phyloP scores from a whole-genome alignment of 2,329 filamentous ascomycete genomes.

The Penicillium sp. region DNA sequence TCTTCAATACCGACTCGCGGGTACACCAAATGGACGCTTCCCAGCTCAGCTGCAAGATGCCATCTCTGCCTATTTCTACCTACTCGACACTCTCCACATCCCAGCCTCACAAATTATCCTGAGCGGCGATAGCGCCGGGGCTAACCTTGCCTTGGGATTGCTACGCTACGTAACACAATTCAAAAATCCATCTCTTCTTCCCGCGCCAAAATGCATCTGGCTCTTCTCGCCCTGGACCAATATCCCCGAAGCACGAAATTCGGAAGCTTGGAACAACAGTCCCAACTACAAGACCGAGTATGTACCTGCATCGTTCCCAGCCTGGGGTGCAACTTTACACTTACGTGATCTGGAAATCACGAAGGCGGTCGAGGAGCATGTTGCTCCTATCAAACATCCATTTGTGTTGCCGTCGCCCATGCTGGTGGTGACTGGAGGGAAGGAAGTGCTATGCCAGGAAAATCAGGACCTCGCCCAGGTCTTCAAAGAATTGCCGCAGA shows the following conservation, averaged over 20 bases:
- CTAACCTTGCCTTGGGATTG: slow-evolving; percentile 30
- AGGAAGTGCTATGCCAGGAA: slow-evolving; percentile 15
- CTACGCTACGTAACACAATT: slow-evolving; percentile 31
- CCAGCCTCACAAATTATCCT: slow-evolving; percentile 31
- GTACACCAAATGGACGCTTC: slow-evolving; percentile 27
- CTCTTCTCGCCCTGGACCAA: slow-evolving; percentile 26
- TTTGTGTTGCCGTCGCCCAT: slow-evolving; percentile 29
- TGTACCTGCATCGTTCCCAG: slow-evolving; percentile 6
- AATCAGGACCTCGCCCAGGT: slow-evolving; percentile 17
- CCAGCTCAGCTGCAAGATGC: slow-evolving; percentile 36
- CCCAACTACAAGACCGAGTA: slow-evolving; percentile 7
- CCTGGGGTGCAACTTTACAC: neutral
- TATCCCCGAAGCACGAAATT: neutral
- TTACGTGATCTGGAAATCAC: slow-evolving; percentile 6
- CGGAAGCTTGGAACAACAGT: neutral
- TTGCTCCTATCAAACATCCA: slow-evolving; percentile 26
- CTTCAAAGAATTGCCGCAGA: slow-evolving; percentile 15
- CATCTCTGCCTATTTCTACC: slow-evolving; percentile 31
- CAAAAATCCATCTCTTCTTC: slow-evolving; percentile 18
- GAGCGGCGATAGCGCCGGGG: slow-evolving; percentile 34
- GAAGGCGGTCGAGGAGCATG: slow-evolving; percentile 17
- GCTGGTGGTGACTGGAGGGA: slow-evolving; percentile 24
- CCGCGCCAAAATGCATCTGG: slow-evolving; percentile 22
- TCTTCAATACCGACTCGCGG: slow-evolving; percentile 33
- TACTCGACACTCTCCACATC: slow-evolving; percentile 28